Conservation (phyloP, 179 eudicot species). For the Silene noctiflora region DNA sequence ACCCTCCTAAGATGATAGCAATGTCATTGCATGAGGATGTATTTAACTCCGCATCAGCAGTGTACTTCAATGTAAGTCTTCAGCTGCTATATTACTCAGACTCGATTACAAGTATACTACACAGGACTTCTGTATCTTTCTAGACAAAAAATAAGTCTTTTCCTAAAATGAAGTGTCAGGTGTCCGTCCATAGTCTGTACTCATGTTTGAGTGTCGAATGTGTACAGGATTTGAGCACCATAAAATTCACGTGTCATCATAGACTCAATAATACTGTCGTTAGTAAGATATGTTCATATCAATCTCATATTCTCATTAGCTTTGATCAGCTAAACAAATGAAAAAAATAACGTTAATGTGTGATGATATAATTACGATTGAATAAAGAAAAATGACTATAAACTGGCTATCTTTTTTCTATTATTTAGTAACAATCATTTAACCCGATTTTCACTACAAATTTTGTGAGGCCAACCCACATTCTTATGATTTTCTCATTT, state of each 20-base stretch:
- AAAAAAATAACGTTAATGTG: neutral
- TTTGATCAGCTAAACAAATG: neutral
- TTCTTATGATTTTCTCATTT: no score
- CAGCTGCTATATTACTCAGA: neutral
- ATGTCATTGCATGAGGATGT: conserved; percentile 79
- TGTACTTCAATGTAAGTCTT: conserved; percentile 69
- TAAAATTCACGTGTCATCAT: neutral
- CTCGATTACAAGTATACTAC: neutral
- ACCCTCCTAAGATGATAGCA: conserved; percentile 57
- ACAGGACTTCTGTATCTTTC: neutral
- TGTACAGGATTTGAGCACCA: neutral
- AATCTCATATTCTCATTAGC: neutral
- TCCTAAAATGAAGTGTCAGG: neutral
- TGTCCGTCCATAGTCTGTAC: neutral
- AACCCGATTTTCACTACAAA: no score
- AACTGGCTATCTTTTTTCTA: no score
- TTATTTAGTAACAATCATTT: no score
- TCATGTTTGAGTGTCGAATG: neutral
- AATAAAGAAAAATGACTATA: no score
- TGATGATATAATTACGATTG: neutral
- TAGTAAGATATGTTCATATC: neutral
- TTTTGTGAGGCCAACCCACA: no score
- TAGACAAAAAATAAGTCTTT: no score
- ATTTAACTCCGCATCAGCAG: conserved; percentile 57
- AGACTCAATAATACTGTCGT: neutral